phyloP scores from a whole-genome alignment of 805 yeast species.

The Sporopachydermia lactativora region DNA sequence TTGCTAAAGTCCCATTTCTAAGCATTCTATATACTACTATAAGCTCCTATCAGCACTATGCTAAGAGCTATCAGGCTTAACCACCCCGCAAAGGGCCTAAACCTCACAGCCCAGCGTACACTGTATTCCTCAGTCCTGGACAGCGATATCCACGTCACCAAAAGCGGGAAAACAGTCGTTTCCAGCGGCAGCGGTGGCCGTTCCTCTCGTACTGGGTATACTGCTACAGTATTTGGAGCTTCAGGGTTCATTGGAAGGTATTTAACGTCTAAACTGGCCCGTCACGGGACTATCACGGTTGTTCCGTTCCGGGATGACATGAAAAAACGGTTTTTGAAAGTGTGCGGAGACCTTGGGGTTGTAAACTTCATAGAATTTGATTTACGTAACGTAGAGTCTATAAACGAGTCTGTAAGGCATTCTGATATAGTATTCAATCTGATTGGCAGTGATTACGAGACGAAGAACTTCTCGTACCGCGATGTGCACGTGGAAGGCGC shows the following conservation, averaged over 20 bases:
- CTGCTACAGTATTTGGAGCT: slow-evolving; percentile 81
- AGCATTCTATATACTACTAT: too few species aligned
- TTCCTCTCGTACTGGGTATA: slow-evolving; percentile 76
- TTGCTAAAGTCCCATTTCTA: too few species aligned
- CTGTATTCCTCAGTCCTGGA: slow-evolving; percentile 21
- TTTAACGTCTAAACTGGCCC: slow-evolving; percentile 56
- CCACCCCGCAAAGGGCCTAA: too few species aligned
- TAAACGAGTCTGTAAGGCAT: slow-evolving; percentile 64
- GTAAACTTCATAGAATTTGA: slow-evolving; percentile 76
- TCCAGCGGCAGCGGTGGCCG: slow-evolving; percentile 66
- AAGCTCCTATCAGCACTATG: too few species aligned
- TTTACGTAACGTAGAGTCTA: slow-evolving; percentile 59
- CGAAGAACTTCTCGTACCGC: slow-evolving; percentile 71
- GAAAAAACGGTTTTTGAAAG: slow-evolving; percentile 65
- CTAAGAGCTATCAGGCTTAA: too few species aligned
- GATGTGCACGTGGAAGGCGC: slow-evolving; percentile 75
- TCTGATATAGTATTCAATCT: slow-evolving; percentile 75
- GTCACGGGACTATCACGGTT: slow-evolving; percentile 66
- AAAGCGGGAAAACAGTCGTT: slow-evolving; percentile 58
- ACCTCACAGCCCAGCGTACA: slow-evolving; percentile 13
- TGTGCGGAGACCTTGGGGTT: slow-evolving; percentile 78
- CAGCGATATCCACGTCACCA: slow-evolving; percentile 55
- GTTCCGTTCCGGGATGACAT: slow-evolving; percentile 75
- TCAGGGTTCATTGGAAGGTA: slow-evolving; percentile 69
- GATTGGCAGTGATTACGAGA: slow-evolving; percentile 60